phyloP scores from a whole-genome alignment of 345 rosid genomes.

The Salix arbutifolia region DNA sequence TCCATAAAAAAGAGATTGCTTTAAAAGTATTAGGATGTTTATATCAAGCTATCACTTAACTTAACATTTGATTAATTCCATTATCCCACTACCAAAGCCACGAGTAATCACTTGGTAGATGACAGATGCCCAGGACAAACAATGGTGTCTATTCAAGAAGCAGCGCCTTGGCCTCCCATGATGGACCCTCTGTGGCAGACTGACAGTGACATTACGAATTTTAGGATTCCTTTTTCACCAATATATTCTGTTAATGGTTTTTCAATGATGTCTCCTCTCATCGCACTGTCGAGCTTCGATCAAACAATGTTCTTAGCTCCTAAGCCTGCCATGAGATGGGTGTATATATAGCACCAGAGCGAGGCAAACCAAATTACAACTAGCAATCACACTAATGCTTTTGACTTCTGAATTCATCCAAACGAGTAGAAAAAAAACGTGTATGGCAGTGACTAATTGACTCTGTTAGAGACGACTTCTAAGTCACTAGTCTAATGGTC shows the following conservation, averaged over 20 bases:
- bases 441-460: neutral
- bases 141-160: neutral
- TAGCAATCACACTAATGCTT: neutral
- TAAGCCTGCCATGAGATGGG: neutral
- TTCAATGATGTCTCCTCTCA: neutral
- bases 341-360: neutral
- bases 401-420: neutral
- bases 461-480: neutral
- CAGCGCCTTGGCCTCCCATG: neutral
- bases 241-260: neutral
- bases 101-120: too few species aligned
- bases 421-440: neutral
- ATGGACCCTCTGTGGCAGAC: neutral
- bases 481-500: neutral
- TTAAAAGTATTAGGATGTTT: too few species aligned
- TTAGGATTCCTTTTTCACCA: neutral
- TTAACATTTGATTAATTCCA: too few species aligned
- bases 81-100: too few species aligned
- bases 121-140: neutral
- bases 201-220: neutral
- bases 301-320: neutral
- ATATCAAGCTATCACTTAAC: too few species aligned
- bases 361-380: neutral
- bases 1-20: too few species aligned
- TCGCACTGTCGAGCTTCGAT: neutral